Evolutionary conservation across 495 filamentous ascomycete genomes (phyloP).

Genomic region (Penicillium cosmopolitanum): DNA sequence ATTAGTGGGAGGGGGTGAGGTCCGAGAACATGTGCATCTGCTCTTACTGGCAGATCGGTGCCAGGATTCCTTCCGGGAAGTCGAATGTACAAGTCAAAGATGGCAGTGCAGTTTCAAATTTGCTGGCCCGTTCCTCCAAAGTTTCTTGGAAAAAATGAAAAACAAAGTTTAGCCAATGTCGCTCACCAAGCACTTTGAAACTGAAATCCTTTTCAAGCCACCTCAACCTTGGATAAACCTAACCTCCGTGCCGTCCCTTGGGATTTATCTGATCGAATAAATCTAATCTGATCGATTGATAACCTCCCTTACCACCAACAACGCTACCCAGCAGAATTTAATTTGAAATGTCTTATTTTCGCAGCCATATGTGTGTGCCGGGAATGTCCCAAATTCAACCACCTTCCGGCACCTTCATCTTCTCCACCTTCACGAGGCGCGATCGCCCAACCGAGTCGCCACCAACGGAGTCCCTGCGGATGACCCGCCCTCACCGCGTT

Average conservation of each 20-base stretch:
- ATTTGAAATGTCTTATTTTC: background rate
- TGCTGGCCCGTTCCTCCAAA: background rate
- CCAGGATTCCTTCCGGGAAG: background rate
- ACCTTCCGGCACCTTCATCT: background rate
- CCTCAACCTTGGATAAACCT: background rate
- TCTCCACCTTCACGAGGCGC: background rate
- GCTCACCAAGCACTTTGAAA: background rate
- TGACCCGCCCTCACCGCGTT: conserved; percentile 4
- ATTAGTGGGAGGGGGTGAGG: background rate
- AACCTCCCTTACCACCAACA: background rate
- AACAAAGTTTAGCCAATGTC: background rate
- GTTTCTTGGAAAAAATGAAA: background rate
- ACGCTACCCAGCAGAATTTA: background rate
- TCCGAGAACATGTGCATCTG: background rate
- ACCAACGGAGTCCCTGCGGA: background rate
- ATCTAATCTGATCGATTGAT: conserved; percentile 31
- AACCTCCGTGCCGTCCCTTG: background rate
- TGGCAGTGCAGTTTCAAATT: background rate
- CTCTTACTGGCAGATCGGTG: background rate
- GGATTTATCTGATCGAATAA: conserved; percentile 30
- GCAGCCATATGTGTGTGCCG: background rate
- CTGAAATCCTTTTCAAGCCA: background rate
- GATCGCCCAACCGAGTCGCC: background rate
- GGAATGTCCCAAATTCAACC: too few relatives aligned
- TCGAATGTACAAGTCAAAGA: background rate